Percentiles rank a stretch among this genome's conserved stretches.
Conservation (phyloP, 306 rosid genomes). For the Mimosa pudica region DNA sequence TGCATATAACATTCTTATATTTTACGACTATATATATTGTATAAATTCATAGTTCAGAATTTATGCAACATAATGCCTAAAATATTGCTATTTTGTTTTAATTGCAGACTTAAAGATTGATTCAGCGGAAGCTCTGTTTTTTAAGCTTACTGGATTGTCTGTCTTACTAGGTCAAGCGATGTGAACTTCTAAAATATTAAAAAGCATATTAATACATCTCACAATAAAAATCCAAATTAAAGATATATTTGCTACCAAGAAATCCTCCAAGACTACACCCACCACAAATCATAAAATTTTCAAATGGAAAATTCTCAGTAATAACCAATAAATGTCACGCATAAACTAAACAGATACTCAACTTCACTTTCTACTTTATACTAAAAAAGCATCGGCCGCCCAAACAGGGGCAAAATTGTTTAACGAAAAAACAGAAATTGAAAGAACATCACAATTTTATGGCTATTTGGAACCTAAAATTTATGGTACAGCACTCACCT, state of each 20-base stretch:
- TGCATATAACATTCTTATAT: not conserved
- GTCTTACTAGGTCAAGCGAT: too few species aligned
- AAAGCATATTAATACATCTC: not conserved
- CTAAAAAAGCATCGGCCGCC: not conserved
- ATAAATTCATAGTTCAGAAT: not conserved
- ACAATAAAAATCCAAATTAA: too few species aligned
- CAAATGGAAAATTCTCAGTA: too few species aligned
- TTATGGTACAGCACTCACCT: not conserved
- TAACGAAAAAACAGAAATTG: not conserved
- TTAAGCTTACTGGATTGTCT: not conserved
- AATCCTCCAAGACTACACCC: not conserved
- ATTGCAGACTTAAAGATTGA: not conserved
- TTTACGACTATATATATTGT: not conserved
- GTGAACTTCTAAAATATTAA: not conserved
- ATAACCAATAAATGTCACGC: not conserved
- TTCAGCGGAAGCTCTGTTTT: not conserved
- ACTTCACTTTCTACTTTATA: not conserved
- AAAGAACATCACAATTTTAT: conserved; percentile 9
- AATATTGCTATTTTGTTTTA: not conserved
- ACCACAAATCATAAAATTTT: too few species aligned
- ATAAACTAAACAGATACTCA: not conserved
- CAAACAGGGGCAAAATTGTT: not conserved
- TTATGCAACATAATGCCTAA: not conserved
- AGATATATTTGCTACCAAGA: too few species aligned
- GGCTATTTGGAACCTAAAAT: conserved; percentile 12